Evolutionary conservation across 805 yeast genomes (phyloP), one percentile per base, ranked within the genome.

Genomic region (Alloascoidea africana): DNA sequence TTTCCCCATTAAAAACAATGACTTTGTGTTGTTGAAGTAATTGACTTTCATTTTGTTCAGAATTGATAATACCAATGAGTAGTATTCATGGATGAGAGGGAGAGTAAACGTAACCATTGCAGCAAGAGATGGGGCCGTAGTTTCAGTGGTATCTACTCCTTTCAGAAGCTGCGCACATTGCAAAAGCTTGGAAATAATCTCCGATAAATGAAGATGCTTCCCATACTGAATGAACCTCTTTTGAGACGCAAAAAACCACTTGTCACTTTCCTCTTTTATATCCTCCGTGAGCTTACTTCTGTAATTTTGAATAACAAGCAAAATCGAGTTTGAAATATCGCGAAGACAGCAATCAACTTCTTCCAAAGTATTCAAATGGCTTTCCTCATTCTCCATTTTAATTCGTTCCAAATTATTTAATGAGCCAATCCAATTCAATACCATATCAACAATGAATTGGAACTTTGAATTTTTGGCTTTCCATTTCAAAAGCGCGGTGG

Each of bases 261-360:
- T 61, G 41, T 81, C 87, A 17, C 67, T 74, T 2, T 66, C 77
- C 15, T 60, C 69, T 1, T 54, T 44, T 2, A 71, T 46, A 1
- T 46, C 37, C 2, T 44, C 53, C 3, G 48, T 54, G 17, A 17
- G 14, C 36, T 13, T 38, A 36, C 33, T 70, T 36, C 59, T 58
- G 5, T 68, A 55, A 42, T 70, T 69, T 55, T 87, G 96, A 45
- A 81, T 67, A 0, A 78, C 66, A 18, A 87, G 62, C 38, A 86
- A 56, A 14, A 84, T 65, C 2, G 78, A 65, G 14, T 70, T 70
- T 3, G 76, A 63, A 2, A 81, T 48, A 15, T 65, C 59, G 39
- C 77, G 62, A 41, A 77, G 61, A 2, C 58, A 46, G 2, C 8
- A 23, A 23, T 23, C 30, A 8, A 23, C 8, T 23, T 39, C 36